Evolutionary conservation across 2,329 filamentous ascomycete species (phyloP).

Genomic region (Madurella fahalii): DNA sequence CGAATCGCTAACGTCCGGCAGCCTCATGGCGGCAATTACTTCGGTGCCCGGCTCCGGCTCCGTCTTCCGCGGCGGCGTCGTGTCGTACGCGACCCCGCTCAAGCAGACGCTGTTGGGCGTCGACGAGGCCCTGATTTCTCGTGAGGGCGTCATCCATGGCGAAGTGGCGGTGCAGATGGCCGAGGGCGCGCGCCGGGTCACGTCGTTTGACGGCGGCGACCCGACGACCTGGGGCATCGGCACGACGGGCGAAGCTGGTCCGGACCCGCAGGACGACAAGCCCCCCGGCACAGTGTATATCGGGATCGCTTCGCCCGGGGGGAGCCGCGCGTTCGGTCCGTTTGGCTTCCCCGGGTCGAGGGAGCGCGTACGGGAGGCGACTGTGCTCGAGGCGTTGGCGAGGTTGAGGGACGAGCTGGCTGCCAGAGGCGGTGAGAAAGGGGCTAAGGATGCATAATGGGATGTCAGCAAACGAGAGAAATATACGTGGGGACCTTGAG

Average conservation of each 20-base stretch:
- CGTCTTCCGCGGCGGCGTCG: constrained; percentile 33
- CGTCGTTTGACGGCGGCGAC: constrained; percentile 10
- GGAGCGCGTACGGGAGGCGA: constrained; percentile 24
- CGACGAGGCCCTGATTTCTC: constrained; percentile 21
- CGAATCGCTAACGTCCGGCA: constrained; percentile 33
- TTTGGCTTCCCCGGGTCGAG: constrained; percentile 24
- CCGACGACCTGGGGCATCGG: constrained; percentile 26
- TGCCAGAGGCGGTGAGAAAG: too few species aligned
- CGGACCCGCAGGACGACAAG: constrained; percentile 28
- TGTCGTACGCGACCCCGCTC: constrained; percentile 31
- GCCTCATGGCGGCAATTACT: constrained; percentile 31
- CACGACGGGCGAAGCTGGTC: constrained; percentile 28
- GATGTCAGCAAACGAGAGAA: too few species aligned
- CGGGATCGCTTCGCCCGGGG: constrained; percentile 17
- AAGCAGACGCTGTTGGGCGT: constrained; percentile 30
- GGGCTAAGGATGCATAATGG: too few species aligned
- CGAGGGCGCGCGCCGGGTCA: constrained; percentile 8
- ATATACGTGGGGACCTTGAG: too few species aligned
- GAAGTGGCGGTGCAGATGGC: constrained; percentile 26
- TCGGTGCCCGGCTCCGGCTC: constrained; percentile 30
- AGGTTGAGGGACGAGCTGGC: constrained; percentile 16
- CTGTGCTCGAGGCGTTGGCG: constrained; percentile 21
- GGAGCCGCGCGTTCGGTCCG: constrained; percentile 20
- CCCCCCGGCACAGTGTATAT: constrained; percentile 25
- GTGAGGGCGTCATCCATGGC: constrained; percentile 25